Percentiles rank a stretch among this genome's conserved stretches.
These are phyloP conservation scores for Dendrothele bispora DNA, from an alignment of 768 basidiomycete species.

Conservation along the genomic window DNA sequence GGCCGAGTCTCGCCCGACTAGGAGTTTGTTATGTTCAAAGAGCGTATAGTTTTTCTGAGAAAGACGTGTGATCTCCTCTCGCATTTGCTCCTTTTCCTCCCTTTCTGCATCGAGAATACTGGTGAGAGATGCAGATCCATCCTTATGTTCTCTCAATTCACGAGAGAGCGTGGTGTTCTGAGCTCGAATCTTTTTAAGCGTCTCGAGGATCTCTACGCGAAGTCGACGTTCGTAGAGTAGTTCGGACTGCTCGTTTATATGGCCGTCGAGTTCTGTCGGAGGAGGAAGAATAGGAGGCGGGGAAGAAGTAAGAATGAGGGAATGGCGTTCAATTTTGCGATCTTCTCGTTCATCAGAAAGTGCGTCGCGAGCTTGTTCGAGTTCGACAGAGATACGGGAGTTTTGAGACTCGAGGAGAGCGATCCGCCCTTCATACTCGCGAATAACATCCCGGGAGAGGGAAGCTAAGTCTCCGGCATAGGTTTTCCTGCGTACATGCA, in stretches of 20 bases:
- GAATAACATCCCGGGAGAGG: conserved; percentile 12
- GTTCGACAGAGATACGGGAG: conserved; percentile 15
- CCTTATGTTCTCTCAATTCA: conserved; percentile 18
- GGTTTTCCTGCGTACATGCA: conserved; percentile 15
- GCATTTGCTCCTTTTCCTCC: conserved; percentile 13
- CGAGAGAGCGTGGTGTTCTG: conserved; percentile 23
- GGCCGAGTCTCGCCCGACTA: conserved; percentile 20
- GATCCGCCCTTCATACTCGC: conserved; percentile 21
- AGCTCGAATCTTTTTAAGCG: conserved; percentile 24
- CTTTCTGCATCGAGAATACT: conserved; percentile 20
- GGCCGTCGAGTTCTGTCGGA: conserved; percentile 5
- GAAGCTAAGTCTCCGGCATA: conserved; percentile 19
- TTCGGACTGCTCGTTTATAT: conserved; percentile 15
- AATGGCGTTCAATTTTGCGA: conserved; percentile 5
- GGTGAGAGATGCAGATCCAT: conserved; percentile 14
- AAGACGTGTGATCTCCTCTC: conserved; percentile 18
- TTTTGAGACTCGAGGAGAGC: conserved; percentile 22
- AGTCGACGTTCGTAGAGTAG: conserved; percentile 21
- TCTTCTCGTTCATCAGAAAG: conserved; percentile 20
- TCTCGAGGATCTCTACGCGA: conserved; percentile 19
- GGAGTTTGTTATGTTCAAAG: conserved; percentile 25
- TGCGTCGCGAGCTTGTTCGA: conserved; percentile 18
- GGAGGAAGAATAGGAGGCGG: conserved; percentile 12
- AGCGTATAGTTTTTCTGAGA: conserved; percentile 20
- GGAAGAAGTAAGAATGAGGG: not conserved